A percentile compares a stretch with the other conserved stretches of the same genome.
Evolutionary conservation across 441 rosid genomes (phyloP).

Genomic region (Gossypium davidsonii): DNA sequence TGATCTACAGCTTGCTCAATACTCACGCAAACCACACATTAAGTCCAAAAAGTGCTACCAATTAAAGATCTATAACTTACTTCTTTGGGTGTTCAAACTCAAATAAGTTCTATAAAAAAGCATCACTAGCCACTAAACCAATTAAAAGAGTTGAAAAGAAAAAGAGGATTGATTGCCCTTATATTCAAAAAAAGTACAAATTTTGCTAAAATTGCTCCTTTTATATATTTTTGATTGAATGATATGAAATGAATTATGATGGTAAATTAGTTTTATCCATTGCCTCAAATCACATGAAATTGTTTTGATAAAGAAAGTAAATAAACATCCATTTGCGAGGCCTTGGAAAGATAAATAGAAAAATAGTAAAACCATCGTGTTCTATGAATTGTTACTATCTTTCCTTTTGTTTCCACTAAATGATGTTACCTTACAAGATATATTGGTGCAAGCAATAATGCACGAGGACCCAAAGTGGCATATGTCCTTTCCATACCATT

Average conservation of each 20-base stretch:
- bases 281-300: background rate
- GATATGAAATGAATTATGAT: background rate
- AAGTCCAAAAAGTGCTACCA: too few species aligned
- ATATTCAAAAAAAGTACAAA: constrained; percentile 48
- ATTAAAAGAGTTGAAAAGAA: constrained; percentile 14
- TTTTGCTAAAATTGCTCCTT: background rate
- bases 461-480: background rate
- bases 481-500: background rate
- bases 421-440: background rate
- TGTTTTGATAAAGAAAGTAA: background rate
- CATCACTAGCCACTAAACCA: too few species aligned
- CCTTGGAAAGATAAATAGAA: background rate
- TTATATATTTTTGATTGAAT: too few species aligned
- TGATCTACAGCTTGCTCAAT: too few species aligned
- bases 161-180: constrained; percentile 10
- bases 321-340: background rate
- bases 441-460: background rate
- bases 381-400: background rate
- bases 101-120: too few species aligned
- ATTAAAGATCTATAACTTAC: too few species aligned
- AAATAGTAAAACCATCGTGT: background rate
- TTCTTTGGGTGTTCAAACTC: too few species aligned
- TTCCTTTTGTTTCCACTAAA: background rate
- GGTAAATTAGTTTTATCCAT: background rate
- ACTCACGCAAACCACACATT: too few species aligned